phyloP scores from a whole-genome alignment of 2,329 filamentous ascomycete genomes.

The Emmonsia crescens region DNA sequence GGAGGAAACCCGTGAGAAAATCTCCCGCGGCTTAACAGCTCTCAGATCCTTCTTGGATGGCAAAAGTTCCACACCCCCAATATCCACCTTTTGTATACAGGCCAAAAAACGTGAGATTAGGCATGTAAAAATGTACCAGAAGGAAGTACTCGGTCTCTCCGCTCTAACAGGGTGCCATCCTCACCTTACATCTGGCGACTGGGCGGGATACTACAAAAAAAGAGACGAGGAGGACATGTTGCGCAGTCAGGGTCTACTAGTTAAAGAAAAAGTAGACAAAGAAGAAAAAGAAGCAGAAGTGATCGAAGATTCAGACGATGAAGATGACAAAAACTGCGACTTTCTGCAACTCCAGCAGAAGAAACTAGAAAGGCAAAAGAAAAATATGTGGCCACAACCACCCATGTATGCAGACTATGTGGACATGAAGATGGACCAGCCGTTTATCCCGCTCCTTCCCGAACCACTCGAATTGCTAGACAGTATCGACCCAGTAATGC shows the following conservation, averaged over 20 bases:
- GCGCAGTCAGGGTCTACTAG: not conserved
- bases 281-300: constrained; percentile 3
- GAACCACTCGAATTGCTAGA: not conserved
- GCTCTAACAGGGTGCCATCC: not conserved
- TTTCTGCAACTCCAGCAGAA: not conserved
- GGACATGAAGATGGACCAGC: constrained; percentile 6
- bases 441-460: constrained; percentile 18
- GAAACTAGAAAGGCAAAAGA: not conserved
- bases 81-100: not conserved
- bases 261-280: not conserved
- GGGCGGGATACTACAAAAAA: not conserved
- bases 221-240: constrained; percentile 1
- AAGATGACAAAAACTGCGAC: constrained; percentile 16
- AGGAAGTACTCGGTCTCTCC: not conserved
- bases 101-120: not conserved
- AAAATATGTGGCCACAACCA: not conserved
- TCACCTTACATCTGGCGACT: not conserved
- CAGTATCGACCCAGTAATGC: not conserved
- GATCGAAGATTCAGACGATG: constrained; percentile 7
- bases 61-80: not conserved
- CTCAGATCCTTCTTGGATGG: not conserved
- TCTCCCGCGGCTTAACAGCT: not conserved
- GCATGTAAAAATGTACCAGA: not conserved
- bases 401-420: not conserved
- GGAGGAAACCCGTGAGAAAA: not conserved